Percentiles rank a stretch among this genome's conserved stretches.
These are phyloP conservation scores for Aureobasidium sp. DNA, from an alignment of 2,329 filamentous ascomycete species.

Conservation along the genomic window DNA sequence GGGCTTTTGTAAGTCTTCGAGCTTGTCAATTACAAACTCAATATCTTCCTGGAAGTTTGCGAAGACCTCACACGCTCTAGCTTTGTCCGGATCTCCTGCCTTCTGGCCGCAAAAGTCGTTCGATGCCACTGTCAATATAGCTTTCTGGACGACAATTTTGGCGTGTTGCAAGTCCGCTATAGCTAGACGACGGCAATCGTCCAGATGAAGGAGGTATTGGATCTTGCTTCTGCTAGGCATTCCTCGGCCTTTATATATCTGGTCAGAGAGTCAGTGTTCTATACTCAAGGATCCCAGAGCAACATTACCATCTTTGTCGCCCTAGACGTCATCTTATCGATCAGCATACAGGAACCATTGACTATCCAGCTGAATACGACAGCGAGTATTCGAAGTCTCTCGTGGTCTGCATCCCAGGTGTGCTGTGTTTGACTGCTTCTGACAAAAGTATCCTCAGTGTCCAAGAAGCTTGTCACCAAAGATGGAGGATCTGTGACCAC, in stretches of 20 bases:
- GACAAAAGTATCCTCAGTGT: not conserved
- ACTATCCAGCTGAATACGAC: not conserved
- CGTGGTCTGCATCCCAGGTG: not conserved
- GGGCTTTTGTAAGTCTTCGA: not conserved
- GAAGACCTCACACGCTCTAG: not conserved
- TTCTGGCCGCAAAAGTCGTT: not conserved
- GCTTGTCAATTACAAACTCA: not conserved
- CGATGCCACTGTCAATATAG: not conserved
- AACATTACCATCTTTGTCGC: not conserved
- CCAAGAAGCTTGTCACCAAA: not conserved
- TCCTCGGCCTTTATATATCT: not conserved
- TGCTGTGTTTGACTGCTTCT: not conserved
- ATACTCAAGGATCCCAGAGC: not conserved
- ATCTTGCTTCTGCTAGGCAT: slow-evolving; percentile 6
- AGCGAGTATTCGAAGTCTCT: not conserved
- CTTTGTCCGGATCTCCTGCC: not conserved
- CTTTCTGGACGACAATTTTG: not conserved
- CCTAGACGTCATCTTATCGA: not conserved
- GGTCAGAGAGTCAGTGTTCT: not conserved
- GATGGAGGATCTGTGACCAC: not conserved
- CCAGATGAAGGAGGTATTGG: slow-evolving; percentile 9
- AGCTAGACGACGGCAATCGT: not conserved
- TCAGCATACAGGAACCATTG: not conserved
- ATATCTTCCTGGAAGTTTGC: not conserved
- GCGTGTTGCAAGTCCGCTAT: not conserved